Base-by-base conservation (phyloP, 1,139 yeast species). In the Hyphopichia khmerensis region DNA sequence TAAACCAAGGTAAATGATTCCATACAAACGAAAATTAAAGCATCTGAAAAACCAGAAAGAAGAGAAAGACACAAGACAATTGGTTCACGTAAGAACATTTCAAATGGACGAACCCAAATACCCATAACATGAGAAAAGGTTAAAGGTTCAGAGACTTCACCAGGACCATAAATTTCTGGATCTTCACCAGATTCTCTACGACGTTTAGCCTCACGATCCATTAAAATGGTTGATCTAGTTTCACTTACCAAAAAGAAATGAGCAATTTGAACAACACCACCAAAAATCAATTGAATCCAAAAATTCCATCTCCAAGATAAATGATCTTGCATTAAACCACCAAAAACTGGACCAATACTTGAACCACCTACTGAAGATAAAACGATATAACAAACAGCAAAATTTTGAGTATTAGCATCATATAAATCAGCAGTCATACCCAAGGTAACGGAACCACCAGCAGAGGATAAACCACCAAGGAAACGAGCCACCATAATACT, bases 381-480 rank as follows among this genome's bases (percentile, higher is more conserved):
- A 16, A 67, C 72, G 26, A 67, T 64, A 44, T 53, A 65, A 4
- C 71, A 67, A 29, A 67, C 67, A 0, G 71, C 72, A 40, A 45
- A 64, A 9, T 69, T 69, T 43, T 67, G 72, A 16, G 56, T 60
- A 42, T 62, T 65, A 17, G 69, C 52, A 36, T 63, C 70, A 64
- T 67, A 67, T 64, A 67, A 57, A 49, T 67, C 73, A 15, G 72
- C 71, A 40, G 65, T 62, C 59, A 67, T 64, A 3, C 70, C 73
- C 39, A 68, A 57, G 11, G 73, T 67, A 21, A 67, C 73, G 2
- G 70, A 65, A 10, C 72, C 70, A 32, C 72, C 73, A 10, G 72
- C 72, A 10, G 65, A 57, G 32, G 62, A 53, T 8, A 56, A 36
- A 52, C 61, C 61, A 29, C 61, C 69, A 49, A 60, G 57, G 53